Evolutionary conservation across 2,329 filamentous ascomycete species (phyloP), one percentile per base, ranked within the genome.

Genomic region (Xylaria hypoxylon): DNA sequence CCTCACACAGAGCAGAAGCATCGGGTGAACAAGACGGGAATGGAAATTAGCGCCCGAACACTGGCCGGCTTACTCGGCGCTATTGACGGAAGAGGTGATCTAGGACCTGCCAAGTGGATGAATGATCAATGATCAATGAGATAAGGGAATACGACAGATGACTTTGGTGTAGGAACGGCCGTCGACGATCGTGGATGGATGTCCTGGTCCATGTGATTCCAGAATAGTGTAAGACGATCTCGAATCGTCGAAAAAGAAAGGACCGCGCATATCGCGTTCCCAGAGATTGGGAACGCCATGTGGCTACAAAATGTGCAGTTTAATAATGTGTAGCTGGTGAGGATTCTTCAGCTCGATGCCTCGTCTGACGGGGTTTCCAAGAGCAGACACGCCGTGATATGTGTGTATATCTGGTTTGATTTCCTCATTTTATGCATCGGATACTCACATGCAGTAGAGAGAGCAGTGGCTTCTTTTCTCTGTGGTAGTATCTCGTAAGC

Each of bases 251-350:
- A 45, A 19, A n/a, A 42, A 62, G 38, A 58, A 68, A 68, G 58
- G 62, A 68, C 66, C 66, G 7, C 66, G 59, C 66, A 66, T 66
- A 24, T 45, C 22, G 38, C 10, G 22, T 47, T 52, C 31, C 62
- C 28, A 51, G 13, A 10, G 42, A 17, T 28, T 52, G 50, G 59
- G 45, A 51, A 59, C 44, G 58, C 62, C 58, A 65, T 65, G 66
- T 62, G 66, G 59, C 55, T 48, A 19, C 53, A n/a, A 15, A 53
- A 38, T 56, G 50, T 52, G 35, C 42, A 11, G 53, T 60, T 55
- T 28, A 35, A n/a, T n/a, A n/a, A n/a, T n/a, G 40, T 44, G 50
- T 55, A 56, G n/a, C 24, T 38, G n/a, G n/a, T 24, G 24, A 40
- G 1, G 33, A 47, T 22, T 52, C 24, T 33, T 59, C n/a, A 6